Conservation (phyloP, 768 basidiomycete species). For the Tylopilus sp. region DNA sequence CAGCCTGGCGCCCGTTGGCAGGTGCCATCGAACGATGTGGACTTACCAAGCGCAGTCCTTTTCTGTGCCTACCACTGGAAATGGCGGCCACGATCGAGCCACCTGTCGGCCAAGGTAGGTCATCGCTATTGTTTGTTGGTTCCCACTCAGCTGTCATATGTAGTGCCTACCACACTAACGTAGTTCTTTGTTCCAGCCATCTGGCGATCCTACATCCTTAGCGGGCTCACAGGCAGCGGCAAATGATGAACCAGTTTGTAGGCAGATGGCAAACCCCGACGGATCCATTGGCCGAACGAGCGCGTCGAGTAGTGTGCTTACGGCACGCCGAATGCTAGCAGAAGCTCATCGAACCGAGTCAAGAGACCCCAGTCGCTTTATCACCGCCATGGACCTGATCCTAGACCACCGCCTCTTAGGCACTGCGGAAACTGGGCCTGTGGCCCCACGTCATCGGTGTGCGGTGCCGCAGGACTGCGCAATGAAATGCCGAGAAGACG, state of each 20-base stretch:
- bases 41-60: not conserved
- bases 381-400: conserved; percentile 46
- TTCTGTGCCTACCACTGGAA: conserved; percentile 3
- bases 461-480: conserved; percentile 19
- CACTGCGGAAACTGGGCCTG: conserved; percentile 5
- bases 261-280: not conserved
- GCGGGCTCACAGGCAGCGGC: not conserved
- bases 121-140: conserved; percentile 15
- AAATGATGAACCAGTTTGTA: not conserved
- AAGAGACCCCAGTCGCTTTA: conserved; percentile 30
- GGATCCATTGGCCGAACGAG: not conserved
- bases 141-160: conserved; percentile 9
- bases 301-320: not conserved
- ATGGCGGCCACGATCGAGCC: conserved; percentile 12
- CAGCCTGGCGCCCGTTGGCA: not conserved
- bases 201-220: conserved; percentile 1
- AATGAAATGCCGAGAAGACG: conserved; percentile 29
- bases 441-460: not conserved
- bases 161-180: not conserved
- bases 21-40: conserved; percentile 5
- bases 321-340: conserved; percentile 21
- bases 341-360: conserved; percentile 31
- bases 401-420: conserved; percentile 33
- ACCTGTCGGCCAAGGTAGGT: conserved; percentile 18
- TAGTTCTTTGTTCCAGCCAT: conserved; percentile 9